phyloP scores from a whole-genome alignment of 2,329 filamentous ascomycete genomes.

The Hypoxylon sp. region DNA sequence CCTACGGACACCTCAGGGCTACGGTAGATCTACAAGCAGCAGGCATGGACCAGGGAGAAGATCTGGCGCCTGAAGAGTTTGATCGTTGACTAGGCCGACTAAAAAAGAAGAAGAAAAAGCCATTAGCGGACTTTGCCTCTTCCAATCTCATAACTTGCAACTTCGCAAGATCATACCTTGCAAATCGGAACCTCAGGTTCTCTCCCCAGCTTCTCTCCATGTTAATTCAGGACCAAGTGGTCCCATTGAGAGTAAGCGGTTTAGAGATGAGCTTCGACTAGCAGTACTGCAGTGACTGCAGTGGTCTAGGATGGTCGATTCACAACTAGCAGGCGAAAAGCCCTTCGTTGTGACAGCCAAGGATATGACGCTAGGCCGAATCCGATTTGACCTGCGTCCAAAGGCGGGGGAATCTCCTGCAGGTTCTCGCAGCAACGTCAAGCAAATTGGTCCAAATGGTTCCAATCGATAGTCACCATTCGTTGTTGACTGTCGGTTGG shows the following conservation, averaged over 20 bases:
- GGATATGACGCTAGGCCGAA: constrained; percentile 50
- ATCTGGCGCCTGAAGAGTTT: constrained; percentile 37
- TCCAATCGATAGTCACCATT: constrained; percentile 45
- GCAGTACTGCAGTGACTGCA: constrained; percentile 35
- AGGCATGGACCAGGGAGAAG: constrained; percentile 30
- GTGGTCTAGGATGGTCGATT: constrained; percentile 44
- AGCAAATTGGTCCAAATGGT: constrained; percentile 47
- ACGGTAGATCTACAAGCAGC: constrained; percentile 36
- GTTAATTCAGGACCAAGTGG: constrained; percentile 38
- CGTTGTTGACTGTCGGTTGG: constrained; percentile 36
- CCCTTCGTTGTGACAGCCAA: constrained; percentile 42
- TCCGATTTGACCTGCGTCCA: constrained; percentile 51
- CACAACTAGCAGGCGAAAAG: constrained; percentile 37
- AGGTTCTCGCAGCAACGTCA: constrained; percentile 43
- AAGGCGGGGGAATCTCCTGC: constrained; percentile 53
- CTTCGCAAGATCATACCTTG: constrained; percentile 16
- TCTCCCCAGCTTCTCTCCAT: constrained; percentile 21
- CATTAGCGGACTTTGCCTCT: constrained; percentile 18
- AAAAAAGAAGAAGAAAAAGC: constrained; percentile 6
- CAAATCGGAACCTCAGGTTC: constrained; percentile 25
- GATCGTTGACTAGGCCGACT: constrained; percentile 26
- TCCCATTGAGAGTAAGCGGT: constrained; percentile 31
- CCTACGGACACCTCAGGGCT: constrained; percentile 27
- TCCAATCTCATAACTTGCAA: constrained; percentile 15
- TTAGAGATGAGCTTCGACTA: constrained; percentile 38